Base-by-base conservation (phyloP, 2,329 filamentous ascomycete species). In the Calonectria naviculata region DNA sequence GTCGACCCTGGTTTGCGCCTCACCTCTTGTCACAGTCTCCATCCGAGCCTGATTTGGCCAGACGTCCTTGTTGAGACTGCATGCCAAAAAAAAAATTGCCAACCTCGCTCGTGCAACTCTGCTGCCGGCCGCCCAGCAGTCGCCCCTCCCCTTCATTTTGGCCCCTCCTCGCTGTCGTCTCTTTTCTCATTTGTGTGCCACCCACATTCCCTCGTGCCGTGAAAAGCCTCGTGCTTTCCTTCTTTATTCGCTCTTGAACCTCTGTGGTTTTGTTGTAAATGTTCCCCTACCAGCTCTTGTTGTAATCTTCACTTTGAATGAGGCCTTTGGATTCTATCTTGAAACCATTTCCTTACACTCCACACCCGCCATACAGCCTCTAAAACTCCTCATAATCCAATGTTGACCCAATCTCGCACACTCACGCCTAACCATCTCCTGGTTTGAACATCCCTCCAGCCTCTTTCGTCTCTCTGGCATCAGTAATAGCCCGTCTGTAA, bases 11-110 rank as follows among this genome's bases (percentile, higher is more conserved):
- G 42, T 64, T 64, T 64, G 31, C 61, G 61, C 61, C 61, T 64
- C 61, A 36, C 24, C 26, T 63, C 29, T 63, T 12, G 28, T 28
- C 42, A 15, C 8, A 24, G 29, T 38, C 61, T 26, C 38, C 42
- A 49, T 49, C 46, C n/a, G 61, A 28, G 61, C 42, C 61, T 64
- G 42, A 49, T 64, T 49, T 64, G 61, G 42, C 13, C 61, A 49
- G 42, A 64, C 7, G 34, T 26, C 52, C 52, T 58, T 15, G 13
- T 17, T 26, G 52, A 58, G 52, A 38, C 34, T 36, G 34, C 52
- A 58, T 58, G 52, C 31, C 31, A 58, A 38, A 38, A 26, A 31
- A 29, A 28, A 28, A 52, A 28, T 19, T 26, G 52, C 31, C 31
- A 58, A 21, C 52, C 31, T 58, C 52, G 34, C 31, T 58, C 52